Base-by-base conservation (phyloP, 805 yeast species). In the Kluyveromyces lactis region DNA sequence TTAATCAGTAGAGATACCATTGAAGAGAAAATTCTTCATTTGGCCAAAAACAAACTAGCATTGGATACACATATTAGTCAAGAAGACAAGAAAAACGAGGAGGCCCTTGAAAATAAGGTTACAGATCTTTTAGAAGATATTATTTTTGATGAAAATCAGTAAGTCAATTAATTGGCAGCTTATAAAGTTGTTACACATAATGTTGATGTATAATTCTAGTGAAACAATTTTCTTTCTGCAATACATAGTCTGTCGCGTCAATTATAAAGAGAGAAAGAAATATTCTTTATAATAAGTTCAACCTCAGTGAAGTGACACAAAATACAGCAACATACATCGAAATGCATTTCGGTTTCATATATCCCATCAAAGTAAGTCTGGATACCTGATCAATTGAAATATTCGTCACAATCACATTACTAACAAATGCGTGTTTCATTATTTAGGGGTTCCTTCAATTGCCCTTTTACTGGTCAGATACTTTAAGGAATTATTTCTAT, bases 21-120 rank as follows among this genome's bases (percentile, higher is more conserved):
- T 29, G 99, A 92, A 51, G 97, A 90, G 60, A 86, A 83, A 50
- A 89, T 92, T 50, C 69, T 81, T 44, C 79, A 77, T 51, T 64
- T 92, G 53, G 97, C 97, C 0, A 84, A 84, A 53, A 86, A 90
- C 53, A 92, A 92, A 62, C 71, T 92, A 42, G 95, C 87, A 42
- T 70, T 92, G 43, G 99, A 92, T 62, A 43, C 48, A 8, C 57
- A 56, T 30, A 52, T 61, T 69, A 77, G 64, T 66, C 77, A 64
- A 52, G 68, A 38, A 59, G 69, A 65, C 23, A 61, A 55, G 15
- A 55, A 53, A 33, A 68, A 67, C 18, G 53, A 64, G 24, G 51
- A 66, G 49, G 51, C 45, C 11, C 50, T 69, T 24, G 83, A 79
- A 47, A 79, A 69, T 42, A 70, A 71, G 42, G 66, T 78, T 4